Evolutionary conservation across 1,284 basidiomycete genomes (phyloP).

Genomic region (Wolfiporia cocos): DNA sequence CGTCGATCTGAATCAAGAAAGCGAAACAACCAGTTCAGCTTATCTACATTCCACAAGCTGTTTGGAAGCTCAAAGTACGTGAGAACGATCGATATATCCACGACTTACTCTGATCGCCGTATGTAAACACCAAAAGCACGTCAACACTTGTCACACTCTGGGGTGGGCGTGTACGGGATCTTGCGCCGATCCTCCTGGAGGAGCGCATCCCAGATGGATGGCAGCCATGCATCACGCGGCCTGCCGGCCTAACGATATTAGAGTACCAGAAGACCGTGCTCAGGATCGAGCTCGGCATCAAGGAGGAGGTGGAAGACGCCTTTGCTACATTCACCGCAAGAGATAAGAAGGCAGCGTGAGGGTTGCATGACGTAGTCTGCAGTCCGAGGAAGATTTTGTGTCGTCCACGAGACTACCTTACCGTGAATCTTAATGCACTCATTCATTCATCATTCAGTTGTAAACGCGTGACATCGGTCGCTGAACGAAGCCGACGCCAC

Average conservation of each 20-base stretch:
- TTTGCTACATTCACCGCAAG: no score
- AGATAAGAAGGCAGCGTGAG: no score
- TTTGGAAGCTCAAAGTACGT: conserved; percentile 61
- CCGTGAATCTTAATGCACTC: no score
- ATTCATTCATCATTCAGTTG: no score
- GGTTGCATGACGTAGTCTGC: no score
- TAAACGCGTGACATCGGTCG: no score
- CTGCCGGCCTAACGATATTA: conserved; percentile 52
- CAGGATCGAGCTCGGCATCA: conserved; percentile 43
- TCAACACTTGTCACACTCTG: conserved; percentile 57
- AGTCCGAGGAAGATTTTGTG: no score
- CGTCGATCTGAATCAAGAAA: conserved; percentile 48
- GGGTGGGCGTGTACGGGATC: conserved; percentile 52
- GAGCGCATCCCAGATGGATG: conserved; percentile 66
- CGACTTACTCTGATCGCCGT: not conserved
- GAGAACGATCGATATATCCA: no score
- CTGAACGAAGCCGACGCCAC: no score
- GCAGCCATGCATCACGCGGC: conserved; percentile 54
- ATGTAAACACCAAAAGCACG: conserved; percentile 33
- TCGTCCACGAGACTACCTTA: no score
- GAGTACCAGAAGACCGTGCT: conserved; percentile 52
- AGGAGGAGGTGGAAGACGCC: conserved; percentile 21
- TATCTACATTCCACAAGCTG: conserved; percentile 42
- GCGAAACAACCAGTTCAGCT: conserved; percentile 49
- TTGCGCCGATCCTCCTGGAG: conserved; percentile 50